These are phyloP conservation scores for Fusarium sp. DNA, from an alignment of 2,329 filamentous ascomycete genomes.

Conservation along the genomic window DNA sequence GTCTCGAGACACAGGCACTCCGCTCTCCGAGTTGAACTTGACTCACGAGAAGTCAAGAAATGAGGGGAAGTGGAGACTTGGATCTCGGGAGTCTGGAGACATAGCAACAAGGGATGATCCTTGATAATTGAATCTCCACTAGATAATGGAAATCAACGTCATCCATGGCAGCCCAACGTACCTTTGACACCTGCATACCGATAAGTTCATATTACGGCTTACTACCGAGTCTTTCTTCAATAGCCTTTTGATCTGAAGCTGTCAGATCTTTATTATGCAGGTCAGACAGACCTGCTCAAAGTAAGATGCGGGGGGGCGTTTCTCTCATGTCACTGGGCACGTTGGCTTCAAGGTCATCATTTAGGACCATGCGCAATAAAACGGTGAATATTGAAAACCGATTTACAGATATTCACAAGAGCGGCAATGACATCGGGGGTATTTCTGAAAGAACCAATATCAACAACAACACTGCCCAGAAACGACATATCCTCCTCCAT, in stretches of 20 bases:
- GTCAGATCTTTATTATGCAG: slow-evolving; percentile 26
- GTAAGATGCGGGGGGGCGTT: slow-evolving; percentile 1
- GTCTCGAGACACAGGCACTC: slow-evolving; percentile 1
- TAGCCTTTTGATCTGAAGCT: neutral
- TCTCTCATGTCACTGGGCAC: slow-evolving; percentile 3
- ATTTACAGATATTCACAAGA: slow-evolving; percentile 20
- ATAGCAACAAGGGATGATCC: slow-evolving; percentile 28
- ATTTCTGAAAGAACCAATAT: slow-evolving; percentile 41
- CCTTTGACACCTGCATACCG: slow-evolving; percentile 1
- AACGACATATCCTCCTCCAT: slow-evolving; percentile 6
- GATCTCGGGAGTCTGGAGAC: slow-evolving; percentile 9
- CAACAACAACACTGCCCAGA: slow-evolving; percentile 10
- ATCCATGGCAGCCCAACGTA: slow-evolving; percentile 38
- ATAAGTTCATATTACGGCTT: slow-evolving; percentile 2
- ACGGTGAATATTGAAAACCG: slow-evolving; percentile 8
- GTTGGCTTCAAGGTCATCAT: neutral
- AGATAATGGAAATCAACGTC: slow-evolving; percentile 27
- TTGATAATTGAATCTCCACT: slow-evolving; percentile 15
- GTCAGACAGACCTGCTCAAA: neutral
- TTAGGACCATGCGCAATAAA: slow-evolving; percentile 13
- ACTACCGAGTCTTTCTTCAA: neutral
- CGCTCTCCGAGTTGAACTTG: slow-evolving; percentile 16
- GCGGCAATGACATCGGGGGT: slow-evolving; percentile 41
- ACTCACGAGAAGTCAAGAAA: slow-evolving; percentile 14
- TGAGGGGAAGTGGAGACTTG: slow-evolving; percentile 45